These are phyloP conservation scores for Clavispora asparagi DNA, from an alignment of 805 yeast genomes.

Conservation along the genomic window DNA sequence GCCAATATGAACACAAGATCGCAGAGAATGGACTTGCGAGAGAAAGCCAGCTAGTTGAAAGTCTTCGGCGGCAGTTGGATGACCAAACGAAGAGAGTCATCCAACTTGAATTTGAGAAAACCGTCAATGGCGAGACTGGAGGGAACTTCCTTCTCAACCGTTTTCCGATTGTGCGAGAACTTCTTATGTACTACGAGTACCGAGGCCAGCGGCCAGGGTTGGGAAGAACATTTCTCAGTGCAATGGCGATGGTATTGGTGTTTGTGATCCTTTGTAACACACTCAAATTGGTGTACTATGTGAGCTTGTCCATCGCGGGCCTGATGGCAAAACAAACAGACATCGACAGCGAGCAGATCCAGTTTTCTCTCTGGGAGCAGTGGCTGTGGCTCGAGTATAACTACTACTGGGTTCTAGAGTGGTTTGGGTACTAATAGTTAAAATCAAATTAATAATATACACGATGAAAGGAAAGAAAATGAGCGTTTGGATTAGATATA, in stretches of 20 bases:
- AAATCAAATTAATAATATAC: constrained; percentile 1
- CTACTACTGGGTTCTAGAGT: constrained; percentile 7
- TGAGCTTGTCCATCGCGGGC: neutral
- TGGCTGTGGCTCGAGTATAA: constrained; percentile 14
- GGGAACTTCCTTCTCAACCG: neutral
- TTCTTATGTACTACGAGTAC: neutral
- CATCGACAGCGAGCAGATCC: constrained; percentile 1
- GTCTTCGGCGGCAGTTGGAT: neutral
- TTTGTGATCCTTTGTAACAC: constrained; percentile 3
- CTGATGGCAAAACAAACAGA: neutral
- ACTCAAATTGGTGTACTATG: constrained; percentile 8
- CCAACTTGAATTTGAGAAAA: neutral
- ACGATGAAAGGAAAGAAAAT: neutral
- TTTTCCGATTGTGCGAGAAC: neutral
- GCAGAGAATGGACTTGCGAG: neutral
- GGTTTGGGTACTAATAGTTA: constrained; percentile 3
- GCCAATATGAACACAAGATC: constrained; percentile 1
- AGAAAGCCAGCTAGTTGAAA: neutral
- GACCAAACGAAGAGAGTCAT: neutral
- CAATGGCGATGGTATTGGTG: constrained; percentile 2
- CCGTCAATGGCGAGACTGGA: neutral
- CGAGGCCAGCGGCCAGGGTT: neutral
- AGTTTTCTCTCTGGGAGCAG: constrained; percentile 10
- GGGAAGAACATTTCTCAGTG: neutral
- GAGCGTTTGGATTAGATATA: neutral